A percentile compares a stretch with the other conserved stretches of the same genome.
Evolutionary conservation across 495 filamentous ascomycete species (phyloP).

Genomic region (Hypomontagnella submonticulosa): DNA sequence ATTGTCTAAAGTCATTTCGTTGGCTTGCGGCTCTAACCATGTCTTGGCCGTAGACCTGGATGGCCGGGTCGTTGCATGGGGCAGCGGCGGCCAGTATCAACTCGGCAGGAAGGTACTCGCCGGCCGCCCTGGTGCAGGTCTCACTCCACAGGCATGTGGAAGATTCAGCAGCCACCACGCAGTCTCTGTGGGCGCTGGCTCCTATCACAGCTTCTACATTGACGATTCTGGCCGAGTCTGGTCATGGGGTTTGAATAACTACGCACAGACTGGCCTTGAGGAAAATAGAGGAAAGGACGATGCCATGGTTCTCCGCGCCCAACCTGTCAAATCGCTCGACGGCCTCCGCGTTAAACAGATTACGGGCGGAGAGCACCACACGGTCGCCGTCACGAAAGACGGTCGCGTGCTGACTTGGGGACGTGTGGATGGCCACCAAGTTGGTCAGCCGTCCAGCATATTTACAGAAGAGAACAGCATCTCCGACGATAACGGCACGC

Average conservation of each 20-base stretch:
- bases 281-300: slow-evolving; percentile 73
- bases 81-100: slow-evolving; percentile 73
- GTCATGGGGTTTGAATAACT: slow-evolving; percentile 87
- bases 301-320: slow-evolving; percentile 56
- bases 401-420: slow-evolving; percentile 72
- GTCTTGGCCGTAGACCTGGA: slow-evolving; percentile 69
- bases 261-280: slow-evolving; percentile 78
- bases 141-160: slow-evolving; percentile 71
- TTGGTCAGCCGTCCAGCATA: slow-evolving; percentile 60
- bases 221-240: slow-evolving; percentile 74
- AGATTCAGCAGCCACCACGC: slow-evolving; percentile 71
- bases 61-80: slow-evolving; percentile 75
- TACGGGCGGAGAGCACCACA: slow-evolving; percentile 73
- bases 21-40: slow-evolving; percentile 74
- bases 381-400: slow-evolving; percentile 64
- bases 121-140: slow-evolving; percentile 63
- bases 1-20: slow-evolving; percentile 66
- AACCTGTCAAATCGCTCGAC: slow-evolving; percentile 60
- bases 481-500: slow-evolving; percentile 63
- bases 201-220: slow-evolving; percentile 79
- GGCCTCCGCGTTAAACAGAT: slow-evolving; percentile 64
- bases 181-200: slow-evolving; percentile 64
- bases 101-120: slow-evolving; percentile 65
- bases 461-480: slow-evolving; percentile 66
- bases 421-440: slow-evolving; percentile 67